phyloP scores from a whole-genome alignment of 2,329 filamentous ascomycete genomes.

The Alternaria arbusti region DNA sequence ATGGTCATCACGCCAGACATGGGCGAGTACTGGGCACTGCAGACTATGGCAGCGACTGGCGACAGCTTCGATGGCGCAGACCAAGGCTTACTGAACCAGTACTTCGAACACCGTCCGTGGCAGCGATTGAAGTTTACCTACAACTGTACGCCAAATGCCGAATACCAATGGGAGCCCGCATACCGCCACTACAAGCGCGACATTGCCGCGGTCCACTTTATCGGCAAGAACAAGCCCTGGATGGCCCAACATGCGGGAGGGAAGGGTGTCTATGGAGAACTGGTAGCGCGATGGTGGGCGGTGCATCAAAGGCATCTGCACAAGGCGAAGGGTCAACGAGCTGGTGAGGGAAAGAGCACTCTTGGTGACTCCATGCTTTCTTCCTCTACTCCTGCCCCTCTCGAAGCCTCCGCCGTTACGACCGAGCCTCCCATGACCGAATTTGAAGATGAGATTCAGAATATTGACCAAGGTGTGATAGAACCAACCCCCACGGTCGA shows the following conservation, averaged over 20 bases:
- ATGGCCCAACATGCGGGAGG: conserved; percentile 54
- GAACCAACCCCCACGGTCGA: conserved; percentile 55
- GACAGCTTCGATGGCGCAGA: conserved; percentile 97
- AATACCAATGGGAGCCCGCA: conserved; percentile 96
- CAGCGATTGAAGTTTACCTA: conserved; percentile 92
- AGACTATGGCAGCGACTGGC: conserved; percentile 81
- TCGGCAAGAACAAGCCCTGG: conserved; percentile 92
- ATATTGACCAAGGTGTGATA: conserved; percentile 51
- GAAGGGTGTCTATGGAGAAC: conserved; percentile 76
- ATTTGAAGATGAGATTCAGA: conserved; percentile 51
- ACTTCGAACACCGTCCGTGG: conserved; percentile 79
- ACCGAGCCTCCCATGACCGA: conserved; percentile 54
- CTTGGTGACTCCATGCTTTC: conserved; percentile 8
- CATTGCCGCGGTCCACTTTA: conserved; percentile 93
- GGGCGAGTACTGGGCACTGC: conserved; percentile 85
- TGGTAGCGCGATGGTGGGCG: conserved; percentile 90
- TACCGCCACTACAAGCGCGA: conserved; percentile 90
- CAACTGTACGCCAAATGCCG: conserved; percentile 94
- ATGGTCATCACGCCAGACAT: conserved; percentile 89
- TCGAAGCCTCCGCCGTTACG: conserved; percentile 41
- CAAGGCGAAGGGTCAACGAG: conserved; percentile 10
- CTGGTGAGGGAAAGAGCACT: conserved; percentile 16
- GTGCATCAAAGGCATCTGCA: conserved; percentile 86
- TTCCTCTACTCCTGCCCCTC: conserved; percentile 22
- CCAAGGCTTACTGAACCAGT: conserved; percentile 93